Percentiles rank a stretch among this genome's conserved stretches.
Conservation (phyloP, 2,329 filamentous ascomycete species). For the Pyricularia pennisetigena region DNA sequence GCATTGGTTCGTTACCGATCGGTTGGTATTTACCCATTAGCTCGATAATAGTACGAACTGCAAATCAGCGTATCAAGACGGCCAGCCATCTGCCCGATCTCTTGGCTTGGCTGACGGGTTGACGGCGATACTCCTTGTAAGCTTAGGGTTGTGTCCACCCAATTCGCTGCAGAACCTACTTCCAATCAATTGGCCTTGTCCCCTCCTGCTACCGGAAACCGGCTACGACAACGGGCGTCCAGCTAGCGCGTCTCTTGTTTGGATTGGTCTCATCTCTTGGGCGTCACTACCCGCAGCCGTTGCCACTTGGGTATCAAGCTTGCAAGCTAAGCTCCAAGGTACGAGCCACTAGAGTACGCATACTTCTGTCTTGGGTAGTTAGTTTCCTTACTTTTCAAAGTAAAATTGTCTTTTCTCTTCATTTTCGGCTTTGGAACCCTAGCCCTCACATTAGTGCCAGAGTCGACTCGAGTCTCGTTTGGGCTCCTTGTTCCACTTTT, state of each 20-base stretch:
- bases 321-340: neutral
- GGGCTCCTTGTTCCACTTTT: neutral
- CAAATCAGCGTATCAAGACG: neutral
- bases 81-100: neutral
- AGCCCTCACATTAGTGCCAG: neutral
- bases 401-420: neutral
- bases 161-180: neutral
- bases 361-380: neutral
- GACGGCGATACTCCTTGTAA: neutral
- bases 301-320: neutral
- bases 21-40: neutral
- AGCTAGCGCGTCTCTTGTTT: neutral
- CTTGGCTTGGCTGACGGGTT: neutral
- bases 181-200: neutral
- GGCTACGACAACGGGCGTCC: neutral
- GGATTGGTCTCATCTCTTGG: neutral
- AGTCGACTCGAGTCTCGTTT: neutral
- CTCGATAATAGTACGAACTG: neutral
- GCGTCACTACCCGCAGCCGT: neutral
- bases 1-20: neutral
- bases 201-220: neutral
- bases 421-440: neutral
- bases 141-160: neutral
- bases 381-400: neutral
- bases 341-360: neutral